Conservation (phyloP, 1,284 basidiomycete species). For the Irpex sp. region DNA sequence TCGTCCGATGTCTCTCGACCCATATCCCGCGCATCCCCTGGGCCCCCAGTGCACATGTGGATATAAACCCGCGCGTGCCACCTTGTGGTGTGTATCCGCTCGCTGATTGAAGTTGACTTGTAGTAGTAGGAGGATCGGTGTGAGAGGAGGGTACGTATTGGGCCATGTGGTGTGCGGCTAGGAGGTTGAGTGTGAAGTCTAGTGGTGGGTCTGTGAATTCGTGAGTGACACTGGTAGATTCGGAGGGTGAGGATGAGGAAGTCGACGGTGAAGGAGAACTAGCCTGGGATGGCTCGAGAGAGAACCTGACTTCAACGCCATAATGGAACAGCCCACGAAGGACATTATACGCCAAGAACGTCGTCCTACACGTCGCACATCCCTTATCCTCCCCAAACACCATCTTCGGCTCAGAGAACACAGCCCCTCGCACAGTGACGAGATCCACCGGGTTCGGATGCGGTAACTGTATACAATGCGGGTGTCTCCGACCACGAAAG, state of each 20-base stretch:
- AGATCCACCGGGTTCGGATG: slow-evolving; percentile 12
- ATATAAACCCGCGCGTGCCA: slow-evolving; percentile 35
- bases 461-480: slow-evolving; percentile 26
- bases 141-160: slow-evolving; percentile 1
- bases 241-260: slow-evolving; percentile 5
- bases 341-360: slow-evolving; percentile 46
- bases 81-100: slow-evolving; percentile 15
- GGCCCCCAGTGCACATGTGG: slow-evolving; percentile 38
- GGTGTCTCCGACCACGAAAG: slow-evolving; percentile 3
- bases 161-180: slow-evolving; percentile 27
- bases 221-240: not conserved
- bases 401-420: slow-evolving; percentile 27
- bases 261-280: not conserved
- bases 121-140: not conserved
- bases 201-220: slow-evolving; percentile 6
- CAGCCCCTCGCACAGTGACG: slow-evolving; percentile 30
- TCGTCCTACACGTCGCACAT: slow-evolving; percentile 17
- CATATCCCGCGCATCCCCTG: slow-evolving; percentile 44
- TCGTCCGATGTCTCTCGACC: slow-evolving; percentile 40
- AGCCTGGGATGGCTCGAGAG: not conserved
- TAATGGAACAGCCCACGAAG: slow-evolving; percentile 49
- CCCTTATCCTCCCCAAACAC: not conserved
- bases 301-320: slow-evolving; percentile 23
- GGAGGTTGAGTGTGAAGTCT: slow-evolving; percentile 26
- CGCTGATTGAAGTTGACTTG: slow-evolving; percentile 4